These are phyloP conservation scores for Hypoxylon rickii DNA, from an alignment of 495 filamentous ascomycete genomes.

Conservation along the genomic window DNA sequence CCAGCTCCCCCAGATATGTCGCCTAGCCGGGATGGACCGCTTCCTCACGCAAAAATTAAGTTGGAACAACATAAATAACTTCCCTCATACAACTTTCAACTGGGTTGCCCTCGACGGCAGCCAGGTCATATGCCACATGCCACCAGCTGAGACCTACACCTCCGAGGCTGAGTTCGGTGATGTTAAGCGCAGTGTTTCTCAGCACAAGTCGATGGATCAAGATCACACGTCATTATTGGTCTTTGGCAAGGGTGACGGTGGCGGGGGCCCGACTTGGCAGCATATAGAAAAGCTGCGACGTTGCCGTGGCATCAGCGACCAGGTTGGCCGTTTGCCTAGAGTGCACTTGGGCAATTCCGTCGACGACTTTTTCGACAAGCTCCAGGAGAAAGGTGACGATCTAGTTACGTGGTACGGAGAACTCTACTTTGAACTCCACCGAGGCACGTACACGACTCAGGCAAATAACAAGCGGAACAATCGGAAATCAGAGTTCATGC, in stretches of 20 bases:
- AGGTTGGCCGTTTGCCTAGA: conserved; percentile 77
- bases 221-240: conserved; percentile 86
- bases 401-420: conserved; percentile 97
- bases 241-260: conserved; percentile 95
- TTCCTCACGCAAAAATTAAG: conserved; percentile 97
- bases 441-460: conserved; percentile 96
- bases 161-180: conserved; percentile 94
- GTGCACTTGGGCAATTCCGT: conserved; percentile 90
- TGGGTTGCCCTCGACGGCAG: conserved; percentile 95
- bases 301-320: conserved; percentile 93
- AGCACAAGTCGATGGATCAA: conserved; percentile 94
- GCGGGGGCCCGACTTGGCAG: conserved; percentile 91
- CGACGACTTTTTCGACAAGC: conserved; percentile 89
- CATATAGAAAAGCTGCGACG: conserved; percentile 93
- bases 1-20: conserved; percentile 91
- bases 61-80: conserved; percentile 97
- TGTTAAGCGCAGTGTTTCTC: conserved; percentile 83
- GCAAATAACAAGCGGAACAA: conserved; percentile 97
- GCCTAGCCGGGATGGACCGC: conserved; percentile 87
- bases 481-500: conserved; percentile 77
- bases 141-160: conserved; percentile 92
- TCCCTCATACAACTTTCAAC: conserved; percentile 97
- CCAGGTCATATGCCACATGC: conserved; percentile 97
- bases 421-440: conserved; percentile 95
- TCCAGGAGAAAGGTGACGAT: conserved; percentile 77